Evolutionary conservation across 1,139 yeast species (phyloP).

Genomic region (Maudiozyma humilis): DNA sequence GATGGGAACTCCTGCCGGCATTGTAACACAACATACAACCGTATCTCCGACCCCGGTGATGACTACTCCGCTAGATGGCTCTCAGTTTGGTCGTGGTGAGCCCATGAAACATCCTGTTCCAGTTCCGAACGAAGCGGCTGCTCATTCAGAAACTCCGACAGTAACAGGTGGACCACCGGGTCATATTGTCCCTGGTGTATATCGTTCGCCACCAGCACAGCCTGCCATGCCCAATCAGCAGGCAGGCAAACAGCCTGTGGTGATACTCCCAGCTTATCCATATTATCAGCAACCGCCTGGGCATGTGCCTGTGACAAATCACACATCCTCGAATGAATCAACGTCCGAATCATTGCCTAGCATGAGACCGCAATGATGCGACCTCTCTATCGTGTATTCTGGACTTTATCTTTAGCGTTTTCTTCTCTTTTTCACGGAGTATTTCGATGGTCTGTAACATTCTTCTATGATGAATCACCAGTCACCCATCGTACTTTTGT

Average conservation of each 20-base stretch:
- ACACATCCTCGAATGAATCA: background rate
- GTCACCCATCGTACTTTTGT: too few species aligned
- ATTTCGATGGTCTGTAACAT: background rate
- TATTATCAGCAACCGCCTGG: conserved; percentile 1
- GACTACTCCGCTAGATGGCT: background rate
- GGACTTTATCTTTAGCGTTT: background rate
- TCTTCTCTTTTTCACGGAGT: background rate
- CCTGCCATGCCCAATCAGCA: background rate
- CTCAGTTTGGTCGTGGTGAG: background rate
- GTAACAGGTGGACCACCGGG: too few species aligned
- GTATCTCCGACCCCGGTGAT: background rate
- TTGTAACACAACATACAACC: background rate
- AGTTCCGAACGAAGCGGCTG: background rate
- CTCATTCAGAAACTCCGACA: background rate
- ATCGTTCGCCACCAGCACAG: background rate
- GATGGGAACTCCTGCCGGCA: background rate
- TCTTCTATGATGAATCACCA: too few species aligned
- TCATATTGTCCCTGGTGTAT: background rate
- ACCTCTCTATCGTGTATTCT: background rate
- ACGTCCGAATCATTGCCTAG: background rate
- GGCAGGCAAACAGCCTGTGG: background rate
- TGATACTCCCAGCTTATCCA: conserved; percentile 5
- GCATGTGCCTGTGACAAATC: background rate
- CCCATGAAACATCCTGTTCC: background rate
- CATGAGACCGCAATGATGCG: background rate